Percentiles rank a stretch among this genome's conserved stretches.
Evolutionary conservation across 169 alveolate genomes (phyloP).

Genomic region (Cryptosporidium bovis): DNA sequence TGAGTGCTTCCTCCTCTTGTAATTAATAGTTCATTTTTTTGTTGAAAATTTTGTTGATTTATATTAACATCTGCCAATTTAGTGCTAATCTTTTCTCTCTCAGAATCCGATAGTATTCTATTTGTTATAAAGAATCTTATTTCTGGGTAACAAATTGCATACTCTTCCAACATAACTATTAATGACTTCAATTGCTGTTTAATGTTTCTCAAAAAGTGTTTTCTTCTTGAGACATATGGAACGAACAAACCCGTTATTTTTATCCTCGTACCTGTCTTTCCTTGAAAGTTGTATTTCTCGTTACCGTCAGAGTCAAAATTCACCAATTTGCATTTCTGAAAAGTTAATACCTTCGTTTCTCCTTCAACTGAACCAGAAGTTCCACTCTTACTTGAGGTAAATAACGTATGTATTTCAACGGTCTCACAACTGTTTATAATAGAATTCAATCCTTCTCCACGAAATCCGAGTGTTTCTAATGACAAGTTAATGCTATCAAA

Average conservation of each 20-base stretch:
- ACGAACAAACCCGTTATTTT: constrained; percentile 32
- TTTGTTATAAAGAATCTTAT: constrained; percentile 42
- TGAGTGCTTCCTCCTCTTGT: constrained; percentile 51
- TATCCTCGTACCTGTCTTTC: constrained; percentile 41
- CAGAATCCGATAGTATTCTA: constrained; percentile 18
- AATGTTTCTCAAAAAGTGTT: constrained; percentile 24
- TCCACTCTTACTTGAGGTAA: constrained; percentile 51
- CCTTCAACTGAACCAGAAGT: constrained; percentile 9
- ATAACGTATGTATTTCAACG: constrained; percentile 80
- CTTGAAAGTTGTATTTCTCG: not conserved
- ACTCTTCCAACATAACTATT: constrained; percentile 40
- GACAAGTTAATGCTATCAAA: constrained; percentile 89
- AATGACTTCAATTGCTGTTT: constrained; percentile 50
- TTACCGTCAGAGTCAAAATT: not conserved
- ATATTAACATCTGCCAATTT: not conserved
- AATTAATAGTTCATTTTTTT: constrained; percentile 3
- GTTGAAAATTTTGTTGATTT: constrained; percentile 14
- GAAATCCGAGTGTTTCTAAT: constrained; percentile 93
- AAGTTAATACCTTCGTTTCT: not conserved
- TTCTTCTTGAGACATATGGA: constrained; percentile 53
- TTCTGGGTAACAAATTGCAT: constrained; percentile 67
- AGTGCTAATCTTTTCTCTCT: constrained; percentile 23
- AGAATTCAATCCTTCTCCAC: constrained; percentile 93
- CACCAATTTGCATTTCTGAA: not conserved
- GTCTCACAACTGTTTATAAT: constrained; percentile 79